Percentiles rank a stretch among this genome's conserved stretches.
Evolutionary conservation across 352 stramenopile species (phyloP).

Genomic region (Globisporangium middletonii): DNA sequence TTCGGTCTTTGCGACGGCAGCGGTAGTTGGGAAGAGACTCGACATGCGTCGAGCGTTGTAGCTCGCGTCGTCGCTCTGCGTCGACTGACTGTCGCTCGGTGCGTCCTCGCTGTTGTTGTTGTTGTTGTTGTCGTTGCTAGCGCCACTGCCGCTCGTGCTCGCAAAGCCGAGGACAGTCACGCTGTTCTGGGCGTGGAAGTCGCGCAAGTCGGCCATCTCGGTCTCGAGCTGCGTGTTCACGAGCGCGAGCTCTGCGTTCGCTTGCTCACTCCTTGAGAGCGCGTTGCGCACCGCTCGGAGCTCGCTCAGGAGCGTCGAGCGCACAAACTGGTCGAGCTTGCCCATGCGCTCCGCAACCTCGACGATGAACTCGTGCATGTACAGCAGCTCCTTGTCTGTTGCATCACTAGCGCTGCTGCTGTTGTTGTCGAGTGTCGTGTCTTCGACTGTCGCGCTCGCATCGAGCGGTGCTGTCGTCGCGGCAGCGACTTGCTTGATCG

Average conservation of each 20-base stretch:
- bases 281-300: slow-evolving; percentile 13
- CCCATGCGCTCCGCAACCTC: slow-evolving; percentile 34
- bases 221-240: slow-evolving; percentile 27
- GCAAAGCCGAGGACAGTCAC: slow-evolving; percentile 8
- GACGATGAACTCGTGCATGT: slow-evolving; percentile 35
- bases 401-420: neutral
- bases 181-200: slow-evolving; percentile 34
- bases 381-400: slow-evolving; percentile 29
- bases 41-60: slow-evolving; percentile 3
- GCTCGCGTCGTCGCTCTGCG: neutral
- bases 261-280: slow-evolving; percentile 11
- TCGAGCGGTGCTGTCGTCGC: neutral
- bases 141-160: neutral
- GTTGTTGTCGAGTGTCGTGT: neutral
- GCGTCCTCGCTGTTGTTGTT: neutral
- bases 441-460: too few relatives aligned
- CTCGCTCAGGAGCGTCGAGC: slow-evolving; percentile 25
- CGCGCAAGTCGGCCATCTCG: slow-evolving; percentile 33
- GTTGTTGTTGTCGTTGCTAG: neutral
- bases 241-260: slow-evolving; percentile 6
- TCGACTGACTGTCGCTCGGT: too few relatives aligned
- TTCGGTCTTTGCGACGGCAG: neutral
- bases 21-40: slow-evolving; percentile 8
- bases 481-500: slow-evolving; percentile 34
- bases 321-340: slow-evolving; percentile 32